These are phyloP conservation scores for Niebla homalea DNA, from an alignment of 495 filamentous ascomycete species.

Conservation along the genomic window DNA sequence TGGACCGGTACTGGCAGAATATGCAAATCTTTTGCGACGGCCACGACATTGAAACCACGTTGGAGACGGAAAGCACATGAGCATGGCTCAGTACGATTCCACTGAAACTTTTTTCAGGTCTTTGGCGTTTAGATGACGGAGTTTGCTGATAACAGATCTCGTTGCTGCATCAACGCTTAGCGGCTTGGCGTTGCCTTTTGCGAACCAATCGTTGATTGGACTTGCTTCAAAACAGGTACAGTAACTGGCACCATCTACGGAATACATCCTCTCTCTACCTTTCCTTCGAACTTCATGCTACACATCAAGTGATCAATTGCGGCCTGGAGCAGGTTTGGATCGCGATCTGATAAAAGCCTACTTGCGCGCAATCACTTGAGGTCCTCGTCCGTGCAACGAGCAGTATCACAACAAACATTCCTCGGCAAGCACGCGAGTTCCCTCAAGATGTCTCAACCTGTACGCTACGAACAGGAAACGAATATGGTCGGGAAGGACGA, in stretches of 20 bases:
- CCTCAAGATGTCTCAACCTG: slow-evolving; percentile 12
- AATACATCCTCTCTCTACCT: not conserved
- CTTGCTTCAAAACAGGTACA: not conserved
- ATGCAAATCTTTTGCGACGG: slow-evolving; percentile 16
- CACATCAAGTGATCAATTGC: not conserved
- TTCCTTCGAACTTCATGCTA: not conserved
- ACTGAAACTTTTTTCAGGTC: too few species aligned
- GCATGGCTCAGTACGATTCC: not conserved
- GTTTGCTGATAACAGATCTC: not conserved
- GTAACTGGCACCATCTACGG: not conserved
- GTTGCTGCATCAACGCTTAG: slow-evolving; percentile 7
- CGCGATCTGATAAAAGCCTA: not conserved
- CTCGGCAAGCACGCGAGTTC: not conserved
- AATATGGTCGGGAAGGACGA: not conserved
- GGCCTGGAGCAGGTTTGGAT: not conserved
- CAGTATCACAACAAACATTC: too few species aligned
- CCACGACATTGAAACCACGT: not conserved
- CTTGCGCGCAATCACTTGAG: not conserved
- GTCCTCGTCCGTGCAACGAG: too few species aligned
- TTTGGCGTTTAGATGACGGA: too few species aligned
- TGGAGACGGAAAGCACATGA: not conserved
- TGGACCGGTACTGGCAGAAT: slow-evolving; percentile 26
- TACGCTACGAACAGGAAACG: slow-evolving; percentile 2
- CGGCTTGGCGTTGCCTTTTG: not conserved
- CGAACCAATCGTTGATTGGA: not conserved